Evolutionary conservation across 306 rosid genomes (phyloP), one percentile per base, ranked within the genome.

Genomic region (Fragaria nilgerrensis): DNA sequence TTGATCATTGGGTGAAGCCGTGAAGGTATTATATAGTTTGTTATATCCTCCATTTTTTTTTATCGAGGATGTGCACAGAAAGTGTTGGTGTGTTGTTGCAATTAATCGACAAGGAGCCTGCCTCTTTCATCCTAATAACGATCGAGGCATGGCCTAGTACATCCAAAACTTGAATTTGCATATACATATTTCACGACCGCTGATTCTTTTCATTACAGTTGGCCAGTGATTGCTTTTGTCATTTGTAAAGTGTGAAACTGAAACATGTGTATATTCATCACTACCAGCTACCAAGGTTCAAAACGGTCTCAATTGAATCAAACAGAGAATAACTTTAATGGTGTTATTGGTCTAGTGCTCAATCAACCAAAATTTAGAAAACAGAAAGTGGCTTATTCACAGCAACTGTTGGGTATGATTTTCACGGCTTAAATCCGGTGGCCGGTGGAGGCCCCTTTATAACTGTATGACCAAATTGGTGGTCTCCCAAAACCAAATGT

Each of bases 151-250:
- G 58, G 47, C 44, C 14, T 41, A 19, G 59, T 52, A 53, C 74
- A 17, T 61, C 32, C 41, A 41, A 36, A 68, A 32, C 74, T 53
- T 27, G 66, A 16, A 39, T 56, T 56, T 77, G 29, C 27, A 13
- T 68, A 19, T 32, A 23, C 45, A 5, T 36, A 37, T 20, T 0
- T 29, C 9, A 27, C 32, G 15, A 47, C 45, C 11, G 41, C 43
- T 25, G 23, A 77, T 77, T 77, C 49, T 69, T 77, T 77, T 66
- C 67, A 37, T 41, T 37, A 23, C 37, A 52, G 41, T 68, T 55
- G 70, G 25, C 45, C 13, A 1, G 44, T 45, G 20, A 10, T 32
- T 59, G 19, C 43, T 53, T 15, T 48, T 4, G 4, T 19, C 43
- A 68, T 0, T 76, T 22, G 39, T 58, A 61, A 56, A 75, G 25